Conservation (phyloP, 768 basidiomycete genomes). For the Myochromella boudieri region DNA sequence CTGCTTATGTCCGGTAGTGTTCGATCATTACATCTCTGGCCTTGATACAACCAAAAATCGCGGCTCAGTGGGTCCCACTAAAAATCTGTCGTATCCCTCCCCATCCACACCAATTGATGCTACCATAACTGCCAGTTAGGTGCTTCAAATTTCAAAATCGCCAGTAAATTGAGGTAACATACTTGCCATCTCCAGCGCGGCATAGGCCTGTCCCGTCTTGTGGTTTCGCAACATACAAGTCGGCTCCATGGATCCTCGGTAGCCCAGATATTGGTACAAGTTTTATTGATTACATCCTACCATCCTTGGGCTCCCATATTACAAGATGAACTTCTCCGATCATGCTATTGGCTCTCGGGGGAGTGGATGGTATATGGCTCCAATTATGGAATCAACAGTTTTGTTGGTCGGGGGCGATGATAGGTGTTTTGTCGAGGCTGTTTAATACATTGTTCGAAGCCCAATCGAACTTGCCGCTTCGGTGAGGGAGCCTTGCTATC, state of each 20-base stretch:
- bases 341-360: no score
- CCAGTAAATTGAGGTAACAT: no score
- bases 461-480: constrained; percentile 51
- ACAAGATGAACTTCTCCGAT: no score
- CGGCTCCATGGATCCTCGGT: constrained; percentile 47
- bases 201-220: constrained; percentile 49
- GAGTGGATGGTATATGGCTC: no score
- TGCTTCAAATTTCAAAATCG: not conserved
- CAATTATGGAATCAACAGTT: no score
- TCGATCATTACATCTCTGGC: constrained; percentile 38
- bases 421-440: constrained; percentile 5
- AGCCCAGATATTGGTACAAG: constrained; percentile 14
- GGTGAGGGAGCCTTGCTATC: constrained; percentile 49
- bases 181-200: constrained; percentile 52
- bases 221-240: constrained; percentile 52
- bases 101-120: constrained; percentile 57
- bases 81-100: constrained; percentile 58
- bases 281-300: no score
- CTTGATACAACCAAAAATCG: constrained; percentile 39
- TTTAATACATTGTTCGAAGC: constrained; percentile 7
- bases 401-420: not conserved
- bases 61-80: constrained; percentile 43
- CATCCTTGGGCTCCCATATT: no score
- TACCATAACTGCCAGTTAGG: constrained; percentile 10
- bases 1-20: constrained; percentile 47